Evolutionary conservation across 2,329 filamentous ascomycete genomes (phyloP).

Genomic region (Aspergillus neotritici): DNA sequence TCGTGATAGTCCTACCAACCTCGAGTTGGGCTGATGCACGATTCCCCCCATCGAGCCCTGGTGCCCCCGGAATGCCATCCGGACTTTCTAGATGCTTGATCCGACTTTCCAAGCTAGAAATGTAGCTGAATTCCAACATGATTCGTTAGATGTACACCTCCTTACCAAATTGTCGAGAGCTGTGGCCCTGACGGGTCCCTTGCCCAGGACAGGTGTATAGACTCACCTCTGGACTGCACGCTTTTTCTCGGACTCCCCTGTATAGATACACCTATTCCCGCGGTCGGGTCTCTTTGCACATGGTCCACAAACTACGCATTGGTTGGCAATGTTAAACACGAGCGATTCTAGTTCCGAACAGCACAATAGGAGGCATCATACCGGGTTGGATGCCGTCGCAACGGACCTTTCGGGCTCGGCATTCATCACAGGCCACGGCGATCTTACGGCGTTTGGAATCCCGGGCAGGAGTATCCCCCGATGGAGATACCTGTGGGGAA

Average conservation of each 20-base stretch:
- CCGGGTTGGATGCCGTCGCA: conserved; percentile 18
- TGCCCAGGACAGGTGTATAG: not conserved
- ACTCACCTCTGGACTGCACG: conserved; percentile 20
- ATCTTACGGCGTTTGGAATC: conserved; percentile 15
- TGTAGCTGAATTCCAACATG: conserved; percentile 18
- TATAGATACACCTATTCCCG: conserved; percentile 21
- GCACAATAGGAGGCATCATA: not conserved
- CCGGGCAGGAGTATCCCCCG: not conserved
- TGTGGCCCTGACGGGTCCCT: no score
- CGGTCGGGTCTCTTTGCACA: conserved; percentile 20
- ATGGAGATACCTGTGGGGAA: not conserved
- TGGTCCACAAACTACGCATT: conserved; percentile 24
- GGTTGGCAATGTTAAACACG: conserved; percentile 2
- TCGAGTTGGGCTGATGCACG: conserved; percentile 5
- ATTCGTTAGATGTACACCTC: no score
- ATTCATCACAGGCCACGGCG: conserved; percentile 17
- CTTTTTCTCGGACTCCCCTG: conserved; percentile 25
- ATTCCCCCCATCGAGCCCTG: not conserved
- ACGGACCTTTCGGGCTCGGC: conserved; percentile 14
- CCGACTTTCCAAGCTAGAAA: conserved; percentile 21
- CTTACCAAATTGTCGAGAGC: no score
- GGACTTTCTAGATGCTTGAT: conserved; percentile 23
- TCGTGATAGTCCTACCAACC: conserved; percentile 4
- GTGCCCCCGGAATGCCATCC: not conserved
- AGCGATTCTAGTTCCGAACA: not conserved